phyloP scores from a whole-genome alignment of 768 basidiomycete species.

The Albatrellus ellisii region DNA sequence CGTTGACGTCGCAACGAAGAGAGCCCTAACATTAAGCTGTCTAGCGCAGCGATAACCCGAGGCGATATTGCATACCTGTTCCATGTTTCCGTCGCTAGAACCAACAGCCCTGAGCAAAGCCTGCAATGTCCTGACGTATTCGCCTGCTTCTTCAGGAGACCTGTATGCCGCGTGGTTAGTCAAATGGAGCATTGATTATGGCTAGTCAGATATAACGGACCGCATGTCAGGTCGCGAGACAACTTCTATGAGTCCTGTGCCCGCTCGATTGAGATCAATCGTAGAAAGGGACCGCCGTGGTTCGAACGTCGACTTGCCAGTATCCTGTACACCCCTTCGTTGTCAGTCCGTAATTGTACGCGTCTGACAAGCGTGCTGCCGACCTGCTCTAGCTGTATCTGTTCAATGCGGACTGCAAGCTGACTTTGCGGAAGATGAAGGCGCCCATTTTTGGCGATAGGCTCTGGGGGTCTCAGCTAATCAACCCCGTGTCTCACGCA shows the following conservation, averaged over 20 bases:
- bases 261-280: conserved; percentile 87
- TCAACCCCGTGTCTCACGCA: too few relatives aligned
- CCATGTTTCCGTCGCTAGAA: conserved; percentile 94
- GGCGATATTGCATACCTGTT: conserved; percentile 45
- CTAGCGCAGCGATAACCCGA: conserved; percentile 4
- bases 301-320: conserved; percentile 69
- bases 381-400: conserved; percentile 93
- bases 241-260: conserved; percentile 86
- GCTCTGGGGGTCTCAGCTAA: conserved; percentile 56
- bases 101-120: conserved; percentile 70
- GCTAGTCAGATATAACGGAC: conserved; percentile 17
- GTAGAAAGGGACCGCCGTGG: conserved; percentile 35
- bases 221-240: conserved; percentile 89
- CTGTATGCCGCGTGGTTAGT: conserved; percentile 18
- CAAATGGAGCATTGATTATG: neutral
- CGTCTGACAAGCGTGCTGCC: neutral
- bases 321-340: conserved; percentile 45
- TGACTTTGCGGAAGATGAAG: conserved; percentile 31
- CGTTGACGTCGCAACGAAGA: conserved; percentile 88
- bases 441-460: conserved; percentile 58
- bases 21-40: conserved; percentile 53
- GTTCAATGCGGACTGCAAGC: conserved; percentile 66
- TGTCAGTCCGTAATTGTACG: neutral
- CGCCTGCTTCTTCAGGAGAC: conserved; percentile 82
- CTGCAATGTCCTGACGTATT: conserved; percentile 78